A percentile compares a stretch with the other conserved stretches of the same genome.
These are phyloP conservation scores for Penicillium frequentans DNA, from an alignment of 2,329 filamentous ascomycete species.

Conservation along the genomic window DNA sequence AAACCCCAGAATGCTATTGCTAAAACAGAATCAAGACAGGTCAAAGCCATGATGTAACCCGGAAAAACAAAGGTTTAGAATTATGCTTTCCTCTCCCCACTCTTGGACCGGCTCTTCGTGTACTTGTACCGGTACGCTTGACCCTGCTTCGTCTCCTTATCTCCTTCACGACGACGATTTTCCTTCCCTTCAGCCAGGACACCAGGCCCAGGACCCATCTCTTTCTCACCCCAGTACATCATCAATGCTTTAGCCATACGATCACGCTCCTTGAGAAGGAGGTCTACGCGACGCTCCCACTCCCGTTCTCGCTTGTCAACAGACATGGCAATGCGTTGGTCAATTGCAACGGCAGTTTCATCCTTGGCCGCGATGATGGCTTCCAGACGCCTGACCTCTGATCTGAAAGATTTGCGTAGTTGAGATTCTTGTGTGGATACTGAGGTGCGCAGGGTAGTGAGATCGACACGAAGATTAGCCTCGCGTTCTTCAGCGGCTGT, in stretches of 20 bases:
- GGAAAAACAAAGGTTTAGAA: not conserved
- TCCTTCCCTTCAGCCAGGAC: conserved; percentile 21
- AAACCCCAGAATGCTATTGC: not conserved
- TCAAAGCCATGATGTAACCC: not conserved
- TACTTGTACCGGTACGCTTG: conserved; percentile 44
- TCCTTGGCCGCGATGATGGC: conserved; percentile 40
- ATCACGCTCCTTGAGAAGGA: conserved; percentile 43
- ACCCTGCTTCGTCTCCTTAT: conserved; percentile 21
- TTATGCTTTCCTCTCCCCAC: conserved; percentile 15
- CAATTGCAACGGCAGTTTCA: conserved; percentile 40
- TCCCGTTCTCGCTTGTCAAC: conserved; percentile 45
- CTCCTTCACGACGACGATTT: conserved; percentile 22
- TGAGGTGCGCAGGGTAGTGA: conserved; percentile 28
- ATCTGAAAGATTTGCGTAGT: conserved; percentile 27
- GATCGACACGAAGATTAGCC: conserved; percentile 32
- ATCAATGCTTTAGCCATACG: conserved; percentile 41
- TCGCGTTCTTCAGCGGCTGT: conserved; percentile 37
- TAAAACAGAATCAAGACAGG: not conserved
- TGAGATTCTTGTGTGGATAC: conserved; percentile 23
- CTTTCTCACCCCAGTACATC: conserved; percentile 44
- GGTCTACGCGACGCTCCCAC: conserved; percentile 43
- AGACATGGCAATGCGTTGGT: conserved; percentile 40
- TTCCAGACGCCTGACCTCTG: conserved; percentile 36
- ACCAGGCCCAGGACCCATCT: conserved; percentile 29
- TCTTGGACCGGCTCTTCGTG: conserved; percentile 19